Evolutionary conservation across 805 yeast species (phyloP).

Genomic region (Saccharomycopsis synnaedendra): DNA sequence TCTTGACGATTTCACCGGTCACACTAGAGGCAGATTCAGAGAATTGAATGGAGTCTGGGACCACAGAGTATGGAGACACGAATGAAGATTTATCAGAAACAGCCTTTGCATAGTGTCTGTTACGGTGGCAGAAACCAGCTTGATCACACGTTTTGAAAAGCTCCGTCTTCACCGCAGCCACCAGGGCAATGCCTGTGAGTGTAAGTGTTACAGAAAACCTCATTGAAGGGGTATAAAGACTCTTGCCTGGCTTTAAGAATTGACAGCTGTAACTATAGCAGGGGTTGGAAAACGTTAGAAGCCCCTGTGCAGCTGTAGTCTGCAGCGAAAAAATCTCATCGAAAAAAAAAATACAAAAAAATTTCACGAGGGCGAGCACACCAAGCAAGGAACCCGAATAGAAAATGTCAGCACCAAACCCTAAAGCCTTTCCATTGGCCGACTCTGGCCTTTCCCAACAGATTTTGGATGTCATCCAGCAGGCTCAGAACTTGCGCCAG

Average conservation of each 20-base stretch:
- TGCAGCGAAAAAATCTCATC: too few relatives aligned
- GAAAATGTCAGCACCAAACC: constrained; percentile 81
- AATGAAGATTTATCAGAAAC: constrained; percentile 21
- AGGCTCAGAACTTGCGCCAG: constrained; percentile 95
- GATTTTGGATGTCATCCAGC: constrained; percentile 95
- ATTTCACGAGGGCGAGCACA: too few relatives aligned
- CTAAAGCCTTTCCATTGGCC: constrained; percentile 98
- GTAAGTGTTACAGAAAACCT: too few relatives aligned
- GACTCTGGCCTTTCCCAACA: constrained; percentile 93
- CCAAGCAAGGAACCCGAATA: constrained; percentile 39
- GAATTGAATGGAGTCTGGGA: constrained; percentile 24
- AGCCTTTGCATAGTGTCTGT: constrained; percentile 50
- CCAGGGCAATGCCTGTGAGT: not conserved
- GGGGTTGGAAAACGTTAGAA: too few relatives aligned
- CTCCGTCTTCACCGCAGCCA: constrained; percentile 43
- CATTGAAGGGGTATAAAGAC: too few relatives aligned
- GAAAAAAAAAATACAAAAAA: too few relatives aligned
- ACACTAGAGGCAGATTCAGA: constrained; percentile 25
- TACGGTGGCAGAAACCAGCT: constrained; percentile 77
- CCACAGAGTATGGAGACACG: constrained; percentile 31
- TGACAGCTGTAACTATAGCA: too few relatives aligned
- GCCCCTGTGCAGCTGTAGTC: too few relatives aligned
- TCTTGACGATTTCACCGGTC: constrained; percentile 37
- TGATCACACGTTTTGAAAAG: constrained; percentile 69
- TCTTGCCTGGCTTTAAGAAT: too few relatives aligned